Evolutionary conservation across 108 stramenopile genomes (phyloP).

Genomic region (Phaeodactylum tricornutum): DNA sequence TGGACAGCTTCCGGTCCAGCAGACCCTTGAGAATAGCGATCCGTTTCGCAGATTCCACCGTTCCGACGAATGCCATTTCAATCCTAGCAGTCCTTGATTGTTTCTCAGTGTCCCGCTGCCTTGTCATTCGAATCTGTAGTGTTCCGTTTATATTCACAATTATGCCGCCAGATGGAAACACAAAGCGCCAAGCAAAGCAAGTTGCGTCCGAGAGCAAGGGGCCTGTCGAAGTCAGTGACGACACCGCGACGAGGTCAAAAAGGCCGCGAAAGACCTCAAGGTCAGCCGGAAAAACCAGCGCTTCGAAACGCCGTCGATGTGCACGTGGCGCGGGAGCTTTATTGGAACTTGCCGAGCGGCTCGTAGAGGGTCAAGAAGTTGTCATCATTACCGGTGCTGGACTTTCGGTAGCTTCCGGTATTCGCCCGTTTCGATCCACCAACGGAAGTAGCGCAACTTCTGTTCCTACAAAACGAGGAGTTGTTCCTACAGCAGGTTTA

Average conservation of each 20-base stretch:
- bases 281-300: background rate
- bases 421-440: constrained; percentile 82
- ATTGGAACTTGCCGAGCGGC: constrained; percentile 27
- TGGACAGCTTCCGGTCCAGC: no score
- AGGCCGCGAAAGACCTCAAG: no score
- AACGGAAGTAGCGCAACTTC: background rate
- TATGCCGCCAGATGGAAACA: no score
- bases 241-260: background rate
- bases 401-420: constrained; percentile 73
- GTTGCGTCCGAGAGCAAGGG: background rate
- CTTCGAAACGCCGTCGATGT: constrained; percentile 26
- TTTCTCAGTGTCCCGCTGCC: no score
- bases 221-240: constrained; percentile 3
- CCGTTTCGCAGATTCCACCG: no score
- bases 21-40: no score
- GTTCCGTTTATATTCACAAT: no score
- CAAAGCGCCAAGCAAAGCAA: background rate
- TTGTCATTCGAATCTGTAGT: no score
- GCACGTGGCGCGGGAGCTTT: constrained; percentile 32
- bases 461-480: constrained; percentile 1
- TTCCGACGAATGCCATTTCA: no score
- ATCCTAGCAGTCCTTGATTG: no score
- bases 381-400: constrained; percentile 84
- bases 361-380: constrained; percentile 31
- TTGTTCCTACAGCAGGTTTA: constrained; percentile 24